Evolutionary conservation across 1,284 basidiomycete genomes (phyloP).

Genomic region (Papiliotrema flavescens): DNA sequence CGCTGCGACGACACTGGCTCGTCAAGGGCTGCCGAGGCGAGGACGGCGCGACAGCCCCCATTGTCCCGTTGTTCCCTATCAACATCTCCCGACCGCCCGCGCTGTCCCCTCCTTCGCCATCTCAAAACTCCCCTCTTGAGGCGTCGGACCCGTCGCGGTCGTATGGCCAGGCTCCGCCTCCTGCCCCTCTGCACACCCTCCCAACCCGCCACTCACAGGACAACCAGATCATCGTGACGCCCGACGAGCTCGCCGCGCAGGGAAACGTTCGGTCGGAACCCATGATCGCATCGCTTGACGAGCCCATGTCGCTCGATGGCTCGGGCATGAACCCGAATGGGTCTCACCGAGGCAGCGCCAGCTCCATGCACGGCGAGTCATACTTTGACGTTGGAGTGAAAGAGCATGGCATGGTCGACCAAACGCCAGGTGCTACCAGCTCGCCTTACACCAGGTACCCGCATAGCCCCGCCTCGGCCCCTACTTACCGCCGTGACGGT

Average conservation of each 20-base stretch:
- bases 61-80: slow-evolving; percentile 37
- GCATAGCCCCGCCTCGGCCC: slow-evolving; percentile 16
- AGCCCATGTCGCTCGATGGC: slow-evolving; percentile 22
- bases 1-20: slow-evolving; percentile 50
- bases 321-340: slow-evolving; percentile 1
- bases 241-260: slow-evolving; percentile 28
- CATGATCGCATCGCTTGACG: slow-evolving; percentile 18
- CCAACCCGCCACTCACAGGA: slow-evolving; percentile 32
- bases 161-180: slow-evolving; percentile 10
- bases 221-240: slow-evolving; percentile 41
- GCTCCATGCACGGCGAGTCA: slow-evolving; percentile 17
- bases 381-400: slow-evolving; percentile 36
- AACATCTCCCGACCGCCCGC: slow-evolving; percentile 28
- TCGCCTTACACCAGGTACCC: slow-evolving; percentile 30
- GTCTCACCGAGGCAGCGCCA: slow-evolving; percentile 6
- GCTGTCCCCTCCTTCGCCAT: slow-evolving; percentile 35
- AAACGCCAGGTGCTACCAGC: slow-evolving; percentile 4
- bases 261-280: slow-evolving; percentile 8
- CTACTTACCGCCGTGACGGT: slow-evolving; percentile 27
- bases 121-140: slow-evolving; percentile 5
- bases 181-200: slow-evolving; percentile 33
- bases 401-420: slow-evolving; percentile 22
- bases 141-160: slow-evolving; percentile 28
- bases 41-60: slow-evolving; percentile 42
- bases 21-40: slow-evolving; percentile 50